A percentile compares a stretch with the other conserved stretches of the same genome.
phyloP scores from a whole-genome alignment of 768 basidiomycete genomes.

The Termitomyces sp. region DNA sequence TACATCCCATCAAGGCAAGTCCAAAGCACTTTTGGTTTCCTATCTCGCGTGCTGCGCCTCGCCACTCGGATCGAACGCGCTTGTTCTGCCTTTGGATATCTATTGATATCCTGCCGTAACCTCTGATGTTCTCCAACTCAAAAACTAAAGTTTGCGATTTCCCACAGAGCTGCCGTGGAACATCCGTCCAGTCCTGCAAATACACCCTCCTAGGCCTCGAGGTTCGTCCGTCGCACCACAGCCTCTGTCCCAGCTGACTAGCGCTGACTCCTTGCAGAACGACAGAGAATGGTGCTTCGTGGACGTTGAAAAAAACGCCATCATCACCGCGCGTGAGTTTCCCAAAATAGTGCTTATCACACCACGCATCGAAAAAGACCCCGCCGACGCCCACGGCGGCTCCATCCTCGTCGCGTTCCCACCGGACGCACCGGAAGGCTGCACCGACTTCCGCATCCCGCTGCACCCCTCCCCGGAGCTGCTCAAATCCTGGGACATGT shows the following conservation, averaged over 20 bases:
- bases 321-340: slow-evolving; percentile 66
- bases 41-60: neutral
- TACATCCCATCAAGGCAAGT: slow-evolving; percentile 66
- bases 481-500: slow-evolving; percentile 55
- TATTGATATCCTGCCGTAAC: neutral
- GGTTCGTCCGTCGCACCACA: slow-evolving; percentile 31
- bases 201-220: slow-evolving; percentile 64
- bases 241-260: neutral
- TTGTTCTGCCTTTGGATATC: neutral
- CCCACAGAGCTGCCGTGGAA: slow-evolving; percentile 66
- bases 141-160: neutral
- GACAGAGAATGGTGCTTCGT: slow-evolving; percentile 72
- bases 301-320: slow-evolving; percentile 42
- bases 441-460: slow-evolving; percentile 54
- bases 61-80: neutral
- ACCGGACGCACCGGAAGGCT: slow-evolving; percentile 47
- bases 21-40: neutral
- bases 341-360: slow-evolving; percentile 64
- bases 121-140: neutral
- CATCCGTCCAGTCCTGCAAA: slow-evolving; percentile 46
- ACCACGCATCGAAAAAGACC: slow-evolving; percentile 47
- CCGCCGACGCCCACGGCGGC: slow-evolving; percentile 40
- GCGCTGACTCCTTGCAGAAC: slow-evolving; percentile 39
- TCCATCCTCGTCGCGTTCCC: slow-evolving; percentile 56
- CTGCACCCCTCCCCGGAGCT: slow-evolving; percentile 46